These are phyloP conservation scores for Colletotrichum falcatum DNA, from an alignment of 2,329 filamentous ascomycete species.

Conservation along the genomic window DNA sequence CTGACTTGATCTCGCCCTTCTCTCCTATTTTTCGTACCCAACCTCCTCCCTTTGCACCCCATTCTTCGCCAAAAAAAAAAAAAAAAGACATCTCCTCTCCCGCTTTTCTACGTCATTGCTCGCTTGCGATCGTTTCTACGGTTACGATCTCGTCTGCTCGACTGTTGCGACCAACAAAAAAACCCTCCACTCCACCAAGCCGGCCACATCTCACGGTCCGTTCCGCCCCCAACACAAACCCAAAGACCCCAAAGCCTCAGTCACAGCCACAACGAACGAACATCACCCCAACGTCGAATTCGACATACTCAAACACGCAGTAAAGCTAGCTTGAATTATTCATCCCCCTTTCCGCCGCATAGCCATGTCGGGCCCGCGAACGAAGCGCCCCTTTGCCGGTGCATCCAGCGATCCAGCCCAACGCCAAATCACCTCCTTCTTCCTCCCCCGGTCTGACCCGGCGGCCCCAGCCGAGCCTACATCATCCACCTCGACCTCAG, in stretches of 20 bases:
- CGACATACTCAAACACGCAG: not conserved
- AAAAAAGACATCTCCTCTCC: conserved; percentile 25
- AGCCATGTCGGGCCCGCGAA: conserved; percentile 65
- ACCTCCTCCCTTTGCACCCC: not conserved
- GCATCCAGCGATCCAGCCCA: conserved; percentile 68
- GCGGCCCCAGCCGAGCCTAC: conserved; percentile 41
- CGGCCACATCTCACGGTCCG: conserved; percentile 16
- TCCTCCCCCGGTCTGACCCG: conserved; percentile 49
- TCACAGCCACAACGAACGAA: conserved; percentile 9
- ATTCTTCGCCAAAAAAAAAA: conserved; percentile 14
- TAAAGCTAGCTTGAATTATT: conserved; percentile 17
- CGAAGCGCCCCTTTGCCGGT: conserved; percentile 72
- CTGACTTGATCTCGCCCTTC: conserved; percentile 25
- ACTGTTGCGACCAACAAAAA: conserved; percentile 13
- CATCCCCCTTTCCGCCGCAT: conserved; percentile 13
- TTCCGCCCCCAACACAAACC: not conserved
- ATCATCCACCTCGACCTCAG: conserved; percentile 48
- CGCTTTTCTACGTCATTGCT: conserved; percentile 29
- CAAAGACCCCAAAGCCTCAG: conserved; percentile 6
- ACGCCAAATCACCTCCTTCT: conserved; percentile 74
- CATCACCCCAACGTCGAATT: conserved; percentile 1
- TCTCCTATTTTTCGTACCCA: conserved; percentile 5
- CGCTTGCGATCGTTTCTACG: conserved; percentile 35
- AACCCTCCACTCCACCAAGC: conserved; percentile 41
- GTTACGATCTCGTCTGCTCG: conserved; percentile 12